Evolutionary conservation across 2,329 filamentous ascomycete genomes (phyloP).

Genomic region (Rugonectria rugulosa): DNA sequence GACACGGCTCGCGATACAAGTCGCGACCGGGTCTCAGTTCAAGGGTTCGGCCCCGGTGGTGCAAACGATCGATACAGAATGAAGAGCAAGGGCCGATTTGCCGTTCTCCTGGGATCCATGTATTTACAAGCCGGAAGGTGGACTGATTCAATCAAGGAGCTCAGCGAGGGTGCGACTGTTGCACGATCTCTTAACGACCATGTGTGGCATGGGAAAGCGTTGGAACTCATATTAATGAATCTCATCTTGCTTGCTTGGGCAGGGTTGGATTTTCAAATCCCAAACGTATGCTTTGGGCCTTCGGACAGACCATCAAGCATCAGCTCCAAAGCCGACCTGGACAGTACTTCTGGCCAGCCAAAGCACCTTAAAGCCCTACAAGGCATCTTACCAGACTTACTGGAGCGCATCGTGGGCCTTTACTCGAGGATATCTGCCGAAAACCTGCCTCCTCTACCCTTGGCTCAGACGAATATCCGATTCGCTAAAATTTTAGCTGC

Average conservation of each 20-base stretch:
- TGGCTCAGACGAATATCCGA: slow-evolving; percentile 77
- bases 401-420: slow-evolving; percentile 76
- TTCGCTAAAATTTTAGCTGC: slow-evolving; percentile 75
- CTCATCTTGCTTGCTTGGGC: slow-evolving; percentile 86
- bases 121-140: slow-evolving; percentile 91
- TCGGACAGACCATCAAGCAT: slow-evolving; percentile 55
- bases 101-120: slow-evolving; percentile 82
- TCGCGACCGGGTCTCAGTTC: slow-evolving; percentile 67
- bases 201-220: slow-evolving; percentile 95
- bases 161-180: slow-evolving; percentile 79
- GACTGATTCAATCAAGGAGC: slow-evolving; percentile 84
- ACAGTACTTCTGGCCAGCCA: slow-evolving; percentile 54
- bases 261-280: slow-evolving; percentile 83
- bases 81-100: slow-evolving; percentile 80
- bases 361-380: slow-evolving; percentile 63
- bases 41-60: slow-evolving; percentile 76
- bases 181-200: slow-evolving; percentile 86
- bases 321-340: slow-evolving; percentile 39
- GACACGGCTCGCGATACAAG: slow-evolving; percentile 59
- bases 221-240: slow-evolving; percentile 86
- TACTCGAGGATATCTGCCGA: slow-evolving; percentile 77
- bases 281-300: slow-evolving; percentile 59
- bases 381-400: slow-evolving; percentile 72
- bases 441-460: slow-evolving; percentile 72
- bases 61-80: slow-evolving; percentile 79